phyloP scores from a whole-genome alignment of 1,284 basidiomycete genomes.

The Sporisorium graminicola region DNA sequence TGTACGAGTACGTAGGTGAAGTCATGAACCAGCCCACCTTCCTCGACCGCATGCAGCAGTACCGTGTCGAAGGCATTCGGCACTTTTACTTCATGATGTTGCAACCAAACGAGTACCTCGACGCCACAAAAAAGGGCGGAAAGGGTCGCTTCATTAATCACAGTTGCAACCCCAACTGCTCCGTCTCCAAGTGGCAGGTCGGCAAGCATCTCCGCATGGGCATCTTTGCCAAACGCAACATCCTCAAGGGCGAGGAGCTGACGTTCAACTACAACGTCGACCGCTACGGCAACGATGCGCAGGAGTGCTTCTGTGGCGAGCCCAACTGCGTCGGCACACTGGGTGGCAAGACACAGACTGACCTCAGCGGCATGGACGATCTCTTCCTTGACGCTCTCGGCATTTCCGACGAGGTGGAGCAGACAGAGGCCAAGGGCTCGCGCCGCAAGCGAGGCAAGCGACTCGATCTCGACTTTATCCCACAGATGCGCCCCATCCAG shows the following conservation, averaged over 20 bases:
- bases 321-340: slow-evolving; percentile 94
- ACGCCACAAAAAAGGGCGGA: slow-evolving; percentile 96
- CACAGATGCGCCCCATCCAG: slow-evolving; percentile 78
- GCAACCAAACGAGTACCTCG: slow-evolving; percentile 98
- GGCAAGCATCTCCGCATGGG: slow-evolving; percentile 94
- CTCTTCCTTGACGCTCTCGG: slow-evolving; percentile 96
- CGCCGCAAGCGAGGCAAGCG: slow-evolving; percentile 92
- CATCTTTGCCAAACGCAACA: slow-evolving; percentile 90
- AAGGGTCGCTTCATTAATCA: slow-evolving; percentile 98
- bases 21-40: slow-evolving; percentile 90
- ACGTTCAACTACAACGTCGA: slow-evolving; percentile 99
- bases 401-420: slow-evolving; percentile 89
- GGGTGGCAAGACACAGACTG: slow-evolving; percentile 98
- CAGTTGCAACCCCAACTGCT: slow-evolving; percentile 97
- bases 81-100: slow-evolving; percentile 99
- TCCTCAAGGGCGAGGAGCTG: slow-evolving; percentile 87
- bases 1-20: slow-evolving; percentile 98
- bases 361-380: slow-evolving; percentile 91
- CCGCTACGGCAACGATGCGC: slow-evolving; percentile 96
- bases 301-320: slow-evolving; percentile 95
- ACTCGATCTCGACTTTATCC: slow-evolving; percentile 89
- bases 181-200: slow-evolving; percentile 99
- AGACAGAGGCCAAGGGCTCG: slow-evolving; percentile 81
- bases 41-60: slow-evolving; percentile 92
- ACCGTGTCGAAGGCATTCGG: slow-evolving; percentile 89